Evolutionary conservation across 495 filamentous ascomycete species (phyloP).

Genomic region (Aspergillus baeticus): DNA sequence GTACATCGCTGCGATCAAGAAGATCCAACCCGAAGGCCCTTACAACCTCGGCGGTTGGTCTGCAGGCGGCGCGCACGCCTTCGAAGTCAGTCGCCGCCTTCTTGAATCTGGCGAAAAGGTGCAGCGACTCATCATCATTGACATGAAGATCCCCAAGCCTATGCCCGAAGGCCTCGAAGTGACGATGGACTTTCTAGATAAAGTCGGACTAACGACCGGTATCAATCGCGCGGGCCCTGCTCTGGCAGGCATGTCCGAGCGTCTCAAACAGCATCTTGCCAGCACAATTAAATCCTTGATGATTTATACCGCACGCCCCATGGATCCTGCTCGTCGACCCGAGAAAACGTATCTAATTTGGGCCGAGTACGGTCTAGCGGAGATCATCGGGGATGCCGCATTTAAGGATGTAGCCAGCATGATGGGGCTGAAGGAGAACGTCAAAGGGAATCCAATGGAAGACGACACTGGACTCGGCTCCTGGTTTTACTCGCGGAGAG

Average conservation of each 20-base stretch:
- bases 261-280: not conserved
- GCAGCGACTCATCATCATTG: slow-evolving; percentile 1
- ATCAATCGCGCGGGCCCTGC: slow-evolving; percentile 4
- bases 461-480: not conserved
- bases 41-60: slow-evolving; percentile 16
- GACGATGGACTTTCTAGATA: slow-evolving; percentile 2
- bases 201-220: not conserved
- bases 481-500: slow-evolving; percentile 5
- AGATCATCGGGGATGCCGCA: too few species aligned
- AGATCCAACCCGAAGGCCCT: slow-evolving; percentile 10
- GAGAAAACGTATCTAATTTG: not conserved
- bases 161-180: not conserved
- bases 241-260: not conserved
- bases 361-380: not conserved
- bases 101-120: slow-evolving; percentile 4
- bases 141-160: slow-evolving; percentile 4
- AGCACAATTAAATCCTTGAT: not conserved
- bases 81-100: slow-evolving; percentile 9
- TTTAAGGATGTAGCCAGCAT: not conserved
- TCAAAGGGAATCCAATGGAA: not conserved
- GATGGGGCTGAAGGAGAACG: not conserved
- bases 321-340: not conserved
- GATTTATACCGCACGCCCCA: not conserved
- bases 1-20: slow-evolving; percentile 3
- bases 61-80: slow-evolving; percentile 6